Evolutionary conservation across 176 grass and related monocot species (phyloP), one percentile per base, ranked within the genome.

Genomic region (Lolium multiflorum): DNA sequence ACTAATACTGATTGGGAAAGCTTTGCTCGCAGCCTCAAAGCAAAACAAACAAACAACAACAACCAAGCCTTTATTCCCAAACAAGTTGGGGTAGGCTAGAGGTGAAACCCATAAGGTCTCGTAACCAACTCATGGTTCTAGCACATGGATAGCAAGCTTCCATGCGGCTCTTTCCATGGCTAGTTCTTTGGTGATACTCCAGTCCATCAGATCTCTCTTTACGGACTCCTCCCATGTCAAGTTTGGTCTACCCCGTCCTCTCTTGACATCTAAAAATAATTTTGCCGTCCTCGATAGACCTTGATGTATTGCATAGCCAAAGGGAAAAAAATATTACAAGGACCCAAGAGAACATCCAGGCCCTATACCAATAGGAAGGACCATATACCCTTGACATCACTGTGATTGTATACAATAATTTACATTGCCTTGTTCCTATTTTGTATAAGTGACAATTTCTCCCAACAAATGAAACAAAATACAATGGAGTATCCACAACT

Each of bases 1-100:
- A 84, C 37, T 46, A 79, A 63, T 31, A 75, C 58, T 47, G 31
- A 70, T 9, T 59, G 26, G 17, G 28, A 76, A 78, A 57, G 20
- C 6, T 58, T 74, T 69, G 59, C 50, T 52, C 11, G 47, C 51
- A 71, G 46, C 77, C 28, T 61, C 28, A 28, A 44, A 55, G 57
- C 60, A 31, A 31, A 31, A 31, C 28, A 31, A 31, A 31, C 28
- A 31, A 31, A 31, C 28, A 31, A 31, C 28, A 31, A 31, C 28
- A 31, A 31, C 28, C 28, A 31, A 31, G 28, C 28, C 28, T 31
- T 31, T 31, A 31, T 31, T 31, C 28, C 28, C 28, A 31, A 31
- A 31, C 28, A 31, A 31, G 28, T 31, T 31, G 28, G 28, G 28
- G 28, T 31, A 31, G 28, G 28, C 28, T 31, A 31, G 28, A 31